phyloP scores from a whole-genome alignment of 495 filamentous ascomycete species.

The Sordaria brevicollis region DNA sequence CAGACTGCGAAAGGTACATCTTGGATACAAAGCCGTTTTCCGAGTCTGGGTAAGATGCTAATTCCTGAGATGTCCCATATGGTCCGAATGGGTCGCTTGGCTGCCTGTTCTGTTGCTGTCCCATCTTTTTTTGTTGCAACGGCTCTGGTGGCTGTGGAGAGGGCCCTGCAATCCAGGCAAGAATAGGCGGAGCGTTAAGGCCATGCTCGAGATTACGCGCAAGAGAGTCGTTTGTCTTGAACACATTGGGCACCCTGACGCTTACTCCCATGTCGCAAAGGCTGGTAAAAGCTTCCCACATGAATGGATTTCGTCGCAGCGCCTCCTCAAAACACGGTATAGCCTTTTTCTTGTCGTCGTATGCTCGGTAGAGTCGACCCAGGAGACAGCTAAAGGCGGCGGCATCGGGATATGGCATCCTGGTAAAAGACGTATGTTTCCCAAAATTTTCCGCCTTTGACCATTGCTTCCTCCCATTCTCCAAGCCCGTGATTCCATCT shows the following conservation, averaged over 20 bases:
- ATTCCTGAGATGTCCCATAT: constrained; percentile 7
- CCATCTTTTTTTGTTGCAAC: constrained; percentile 20
- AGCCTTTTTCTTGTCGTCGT: constrained; percentile 72
- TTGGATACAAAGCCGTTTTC: constrained; percentile 36
- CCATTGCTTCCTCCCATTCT: constrained; percentile 64
- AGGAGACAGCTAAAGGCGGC: constrained; percentile 70
- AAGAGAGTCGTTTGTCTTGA: constrained; percentile 51
- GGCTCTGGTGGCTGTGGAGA: constrained; percentile 18
- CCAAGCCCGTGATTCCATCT: constrained; percentile 72
- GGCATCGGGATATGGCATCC: constrained; percentile 69
- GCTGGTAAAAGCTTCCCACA: constrained; percentile 94
- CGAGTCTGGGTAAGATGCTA: not conserved
- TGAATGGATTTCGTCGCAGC: constrained; percentile 84
- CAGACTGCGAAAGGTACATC: constrained; percentile 28
- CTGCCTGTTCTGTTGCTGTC: constrained; percentile 9
- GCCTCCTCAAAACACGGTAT: constrained; percentile 77
- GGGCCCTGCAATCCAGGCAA: constrained; percentile 21
- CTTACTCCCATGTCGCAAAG: constrained; percentile 59
- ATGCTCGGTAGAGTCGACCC: constrained; percentile 75
- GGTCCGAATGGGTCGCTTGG: constrained; percentile 35
- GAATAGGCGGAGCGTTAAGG: constrained; percentile 6
- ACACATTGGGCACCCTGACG: constrained; percentile 73
- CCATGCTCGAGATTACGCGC: constrained; percentile 30
- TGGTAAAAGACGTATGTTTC: constrained; percentile 58
- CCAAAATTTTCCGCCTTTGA: constrained; percentile 59